These are phyloP conservation scores for Cladosporium colombiae DNA, from an alignment of 2,329 filamentous ascomycete genomes.

Conservation along the genomic window DNA sequence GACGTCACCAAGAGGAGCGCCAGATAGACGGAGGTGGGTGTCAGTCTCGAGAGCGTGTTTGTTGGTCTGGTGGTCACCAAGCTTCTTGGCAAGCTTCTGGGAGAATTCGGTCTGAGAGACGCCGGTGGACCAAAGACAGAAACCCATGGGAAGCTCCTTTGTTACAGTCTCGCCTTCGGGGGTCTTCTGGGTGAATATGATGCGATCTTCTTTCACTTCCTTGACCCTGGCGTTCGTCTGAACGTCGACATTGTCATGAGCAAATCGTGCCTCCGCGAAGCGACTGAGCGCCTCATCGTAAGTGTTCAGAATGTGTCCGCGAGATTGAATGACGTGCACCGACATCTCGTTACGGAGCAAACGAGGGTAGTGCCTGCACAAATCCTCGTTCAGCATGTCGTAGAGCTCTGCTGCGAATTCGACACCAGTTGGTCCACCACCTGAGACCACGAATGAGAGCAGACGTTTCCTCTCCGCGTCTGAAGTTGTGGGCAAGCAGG, in stretches of 20 bases:
- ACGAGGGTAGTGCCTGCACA: slow-evolving; percentile 79
- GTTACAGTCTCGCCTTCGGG: slow-evolving; percentile 72
- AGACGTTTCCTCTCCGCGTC: slow-evolving; percentile 86
- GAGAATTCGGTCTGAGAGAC: slow-evolving; percentile 83
- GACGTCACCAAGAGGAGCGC: slow-evolving; percentile 87
- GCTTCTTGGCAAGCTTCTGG: slow-evolving; percentile 72
- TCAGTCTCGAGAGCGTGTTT: slow-evolving; percentile 92
- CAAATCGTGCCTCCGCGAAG: slow-evolving; percentile 88
- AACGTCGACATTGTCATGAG: slow-evolving; percentile 86
- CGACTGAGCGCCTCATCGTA: slow-evolving; percentile 93
- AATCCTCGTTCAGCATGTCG: slow-evolving; percentile 93
- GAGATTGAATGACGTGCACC: slow-evolving; percentile 92
- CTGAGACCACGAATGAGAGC: slow-evolving; percentile 93
- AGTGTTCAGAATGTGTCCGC: slow-evolving; percentile 93
- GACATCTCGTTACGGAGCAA: slow-evolving; percentile 97
- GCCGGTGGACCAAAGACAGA: slow-evolving; percentile 97
- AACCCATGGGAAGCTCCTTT: slow-evolving; percentile 93
- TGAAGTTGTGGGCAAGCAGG: slow-evolving; percentile 86
- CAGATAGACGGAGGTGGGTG: slow-evolving; percentile 83
- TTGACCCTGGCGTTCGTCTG: slow-evolving; percentile 91
- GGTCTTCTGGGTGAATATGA: slow-evolving; percentile 82
- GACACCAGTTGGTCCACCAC: slow-evolving; percentile 92
- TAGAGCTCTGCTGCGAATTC: slow-evolving; percentile 97
- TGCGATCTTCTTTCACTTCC: slow-evolving; percentile 79
- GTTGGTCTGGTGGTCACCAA: slow-evolving; percentile 75